Evolutionary conservation across 148 eudicot genomes (phyloP), one percentile per base, ranked within the genome.

Genomic region (Vaccinium darrowii): DNA sequence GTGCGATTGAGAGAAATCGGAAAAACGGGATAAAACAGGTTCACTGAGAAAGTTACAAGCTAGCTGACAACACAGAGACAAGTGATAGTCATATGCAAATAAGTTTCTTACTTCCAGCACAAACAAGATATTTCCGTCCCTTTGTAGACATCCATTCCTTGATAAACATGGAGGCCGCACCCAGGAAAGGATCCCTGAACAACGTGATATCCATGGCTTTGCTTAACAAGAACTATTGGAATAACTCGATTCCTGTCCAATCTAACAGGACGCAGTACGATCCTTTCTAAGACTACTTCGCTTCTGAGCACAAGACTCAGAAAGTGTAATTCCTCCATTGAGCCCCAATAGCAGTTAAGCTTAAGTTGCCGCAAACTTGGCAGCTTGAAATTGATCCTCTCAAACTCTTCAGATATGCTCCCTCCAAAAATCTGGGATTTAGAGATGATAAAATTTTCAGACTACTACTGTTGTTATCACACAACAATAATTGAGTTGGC

Each of bases 171-270:
- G 74, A 69, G 74, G 74, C 39, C 18, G 8, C 74, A 69, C 74
- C 39, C 16, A 27, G 39, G 50, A 49, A 76, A 76, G 23, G 80
- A 76, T 76, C 57, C 80, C 80, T 76, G 80, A 78, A 52, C 60
- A 53, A 78, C 60, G 25, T 52, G 81, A 53, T 23, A 78, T 23
- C 57, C 57, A 7, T 78, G 43, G 52, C 18, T 16, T 16, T 27
- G 47, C 56, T 52, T 52, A 53, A 52, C 60, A 54, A 78, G 81
- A 78, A 78, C 21, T n/a, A 27, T 14, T 9, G 81, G 81, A 52
- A 23, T 6, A 14, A 53, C n/a, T n/a, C 62, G 15, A 12, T 27
- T 51, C 36, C 36, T 33, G 36, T 33, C 36, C 62, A 27, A 8
- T 53, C 12, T 23, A n/a, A 21, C 62, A 52, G 36, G 39, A 78